These are phyloP conservation scores for Sarocladiaceae sp. DNA, from an alignment of 2,329 filamentous ascomycete species.

Conservation along the genomic window DNA sequence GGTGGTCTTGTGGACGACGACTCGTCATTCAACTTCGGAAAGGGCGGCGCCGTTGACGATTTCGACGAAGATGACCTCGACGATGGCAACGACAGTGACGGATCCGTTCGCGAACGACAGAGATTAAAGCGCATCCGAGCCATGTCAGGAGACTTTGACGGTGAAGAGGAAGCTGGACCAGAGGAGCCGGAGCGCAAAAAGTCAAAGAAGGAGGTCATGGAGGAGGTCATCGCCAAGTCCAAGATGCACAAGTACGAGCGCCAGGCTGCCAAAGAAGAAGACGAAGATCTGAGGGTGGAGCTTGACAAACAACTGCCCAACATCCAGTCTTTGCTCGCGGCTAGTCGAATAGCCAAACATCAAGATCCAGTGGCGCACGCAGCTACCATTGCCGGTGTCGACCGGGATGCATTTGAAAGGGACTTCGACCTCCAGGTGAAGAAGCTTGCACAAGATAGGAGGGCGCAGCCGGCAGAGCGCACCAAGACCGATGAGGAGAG, in stretches of 20 bases:
- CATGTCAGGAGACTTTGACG: conserved; percentile 39
- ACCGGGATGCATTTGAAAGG: conserved; percentile 69
- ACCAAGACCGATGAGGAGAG: conserved; percentile 91
- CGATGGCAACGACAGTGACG: conserved; percentile 54
- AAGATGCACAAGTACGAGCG: conserved; percentile 94
- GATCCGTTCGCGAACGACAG: conserved; percentile 49
- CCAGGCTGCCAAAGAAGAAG: conserved; percentile 87
- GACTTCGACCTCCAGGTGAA: conserved; percentile 84
- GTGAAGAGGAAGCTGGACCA: conserved; percentile 47
- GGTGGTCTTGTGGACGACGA: conserved; percentile 79
- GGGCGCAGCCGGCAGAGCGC: conserved; percentile 79
- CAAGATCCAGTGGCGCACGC: conserved; percentile 18
- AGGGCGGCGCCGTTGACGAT: conserved; percentile 57
- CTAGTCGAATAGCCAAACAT: conserved; percentile 29
- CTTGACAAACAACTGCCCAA: conserved; percentile 79
- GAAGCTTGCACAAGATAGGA: conserved; percentile 77
- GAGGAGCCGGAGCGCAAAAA: conserved; percentile 83
- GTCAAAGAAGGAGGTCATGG: conserved; percentile 94
- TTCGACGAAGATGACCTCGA: conserved; percentile 74
- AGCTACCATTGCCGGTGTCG: conserved; percentile 44
- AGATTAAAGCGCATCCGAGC: conserved; percentile 53
- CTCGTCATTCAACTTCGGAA: conserved; percentile 63
- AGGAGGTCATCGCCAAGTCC: conserved; percentile 95
- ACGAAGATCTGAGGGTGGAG: conserved; percentile 79
- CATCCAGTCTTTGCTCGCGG: conserved; percentile 68